These are phyloP conservation scores for Fusarium concolor DNA, from an alignment of 2,329 filamentous ascomycete genomes.

Conservation along the genomic window DNA sequence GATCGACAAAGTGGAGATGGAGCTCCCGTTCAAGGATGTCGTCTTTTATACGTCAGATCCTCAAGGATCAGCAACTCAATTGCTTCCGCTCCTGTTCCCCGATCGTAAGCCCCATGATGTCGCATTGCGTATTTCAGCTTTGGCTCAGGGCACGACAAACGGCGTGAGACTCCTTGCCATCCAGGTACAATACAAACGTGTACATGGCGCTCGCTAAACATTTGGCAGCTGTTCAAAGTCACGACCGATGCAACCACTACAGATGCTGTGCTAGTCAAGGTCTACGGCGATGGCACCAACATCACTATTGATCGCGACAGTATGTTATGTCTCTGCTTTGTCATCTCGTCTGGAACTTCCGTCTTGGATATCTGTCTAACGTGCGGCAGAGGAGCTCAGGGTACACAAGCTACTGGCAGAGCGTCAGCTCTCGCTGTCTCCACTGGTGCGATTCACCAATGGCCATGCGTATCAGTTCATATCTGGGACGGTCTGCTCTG, in stretches of 20 bases:
- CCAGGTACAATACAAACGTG: not conserved
- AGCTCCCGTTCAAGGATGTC: constrained; percentile 27
- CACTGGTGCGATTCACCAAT: constrained; percentile 37
- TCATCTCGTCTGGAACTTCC: constrained; percentile 7
- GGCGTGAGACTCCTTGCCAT: constrained; percentile 18
- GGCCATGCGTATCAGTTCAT: constrained; percentile 40
- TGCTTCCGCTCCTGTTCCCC: constrained; percentile 29
- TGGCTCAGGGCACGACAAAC: constrained; percentile 40
- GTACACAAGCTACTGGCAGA: constrained; percentile 36
- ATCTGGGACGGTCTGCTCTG: constrained; percentile 26
- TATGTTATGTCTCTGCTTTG: constrained; percentile 24
- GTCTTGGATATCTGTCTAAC: constrained; percentile 23
- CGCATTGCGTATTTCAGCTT: constrained; percentile 10
- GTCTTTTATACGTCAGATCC: constrained; percentile 30
- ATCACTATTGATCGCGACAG: constrained; percentile 40
- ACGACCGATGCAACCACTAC: not conserved
- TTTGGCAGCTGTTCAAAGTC: constrained; percentile 36
- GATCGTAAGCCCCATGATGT: not conserved
- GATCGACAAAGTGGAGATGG: constrained; percentile 16
- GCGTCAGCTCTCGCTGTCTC: constrained; percentile 27
- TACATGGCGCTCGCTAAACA: constrained; percentile 5
- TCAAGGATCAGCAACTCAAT: constrained; percentile 17
- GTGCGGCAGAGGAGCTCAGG: constrained; percentile 36
- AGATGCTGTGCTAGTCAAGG: constrained; percentile 32
- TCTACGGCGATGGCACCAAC: constrained; percentile 41